Base-by-base conservation (phyloP, 345 rosid genomes). In the Turnera subulata region DNA sequence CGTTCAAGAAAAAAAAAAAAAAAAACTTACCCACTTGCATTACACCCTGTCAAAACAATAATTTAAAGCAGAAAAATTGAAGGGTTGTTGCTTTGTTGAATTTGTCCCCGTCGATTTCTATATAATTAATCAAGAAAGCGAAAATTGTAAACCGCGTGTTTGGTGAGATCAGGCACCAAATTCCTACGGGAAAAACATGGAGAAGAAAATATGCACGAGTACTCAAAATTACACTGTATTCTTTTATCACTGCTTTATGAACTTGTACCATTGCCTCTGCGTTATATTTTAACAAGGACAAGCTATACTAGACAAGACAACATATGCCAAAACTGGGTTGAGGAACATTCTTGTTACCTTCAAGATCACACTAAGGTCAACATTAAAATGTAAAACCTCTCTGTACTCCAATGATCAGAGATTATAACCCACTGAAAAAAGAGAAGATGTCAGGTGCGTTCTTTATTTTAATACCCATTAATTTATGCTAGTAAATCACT, bases 361-460 rank as follows among this genome's bases (percentile, higher is more conserved):
- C 35, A n/a, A 44, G 8, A 52, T 46, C 21, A 46, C 21, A 46
- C 42, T 53, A 51, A 56, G 61, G 69, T 70, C 65, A 77, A 64
- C 51, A 29, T 55, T 53, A 46, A 11, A 63, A 46, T 45, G 55
- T 59, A 67, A 48, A 70, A 50, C 46, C 68, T 47, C 53, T 56
- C 68, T 70, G 71, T 73, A 55, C 14, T 62, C 78, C 78, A 61
- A 64, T 49, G 42, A 23, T 57, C 58, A 32, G 4, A 29, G 8
- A 3, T 62, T n/a, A 26, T 1, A 18, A 46, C 13, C n/a, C 33
- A 42, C 13, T 53, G 29, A 21, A 16, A 18, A 18, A 17, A 12
- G 6, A 55, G 19, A 15, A 23, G 19, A 9, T 8, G 23, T 18
- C 2, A 12, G 6, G 47, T n/a, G n/a, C n/a, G n/a, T n/a, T n/a